Conservation (phyloP, 192 early-diverging fungal species). For the Coemansia sp. region DNA sequence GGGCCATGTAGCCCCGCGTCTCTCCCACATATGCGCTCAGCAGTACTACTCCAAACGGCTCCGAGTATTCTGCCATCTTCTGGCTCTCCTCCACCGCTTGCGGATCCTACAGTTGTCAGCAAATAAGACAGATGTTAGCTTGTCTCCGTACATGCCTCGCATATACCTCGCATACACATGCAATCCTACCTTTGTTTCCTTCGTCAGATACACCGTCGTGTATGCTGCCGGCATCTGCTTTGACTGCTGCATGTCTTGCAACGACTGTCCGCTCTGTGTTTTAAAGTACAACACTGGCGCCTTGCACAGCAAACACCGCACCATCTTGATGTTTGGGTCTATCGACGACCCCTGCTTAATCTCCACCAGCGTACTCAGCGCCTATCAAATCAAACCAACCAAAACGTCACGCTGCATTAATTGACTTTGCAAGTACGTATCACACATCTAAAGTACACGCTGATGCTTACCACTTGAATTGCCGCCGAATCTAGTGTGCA, state of each 20-base stretch:
- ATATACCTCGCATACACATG: neutral
- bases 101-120: conserved; percentile 7
- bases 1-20: conserved; percentile 3
- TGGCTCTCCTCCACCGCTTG: conserved; percentile 15
- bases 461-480: conserved; percentile 43
- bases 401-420: conserved; percentile 5
- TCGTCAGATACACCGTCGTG: conserved; percentile 25
- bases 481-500: conserved; percentile 31
- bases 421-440: neutral
- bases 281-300: conserved; percentile 36
- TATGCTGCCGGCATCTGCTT: conserved; percentile 26
- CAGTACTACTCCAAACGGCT: conserved; percentile 45
- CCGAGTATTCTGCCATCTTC: conserved; percentile 36
- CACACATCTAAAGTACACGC: neutral
- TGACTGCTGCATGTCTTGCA: conserved; percentile 15
- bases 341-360: conserved; percentile 50
- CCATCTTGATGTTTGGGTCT: conserved; percentile 47
- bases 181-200: conserved; percentile 12
- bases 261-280: neutral
- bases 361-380: conserved; percentile 33
- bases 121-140: neutral
- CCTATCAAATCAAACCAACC: conserved; percentile 17
- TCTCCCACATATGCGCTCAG: conserved; percentile 6
- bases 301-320: conserved; percentile 51
- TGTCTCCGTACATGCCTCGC: neutral